Evolutionary conservation across 768 basidiomycete genomes (phyloP).

Genomic region (Strobilomyces echinocephalus): DNA sequence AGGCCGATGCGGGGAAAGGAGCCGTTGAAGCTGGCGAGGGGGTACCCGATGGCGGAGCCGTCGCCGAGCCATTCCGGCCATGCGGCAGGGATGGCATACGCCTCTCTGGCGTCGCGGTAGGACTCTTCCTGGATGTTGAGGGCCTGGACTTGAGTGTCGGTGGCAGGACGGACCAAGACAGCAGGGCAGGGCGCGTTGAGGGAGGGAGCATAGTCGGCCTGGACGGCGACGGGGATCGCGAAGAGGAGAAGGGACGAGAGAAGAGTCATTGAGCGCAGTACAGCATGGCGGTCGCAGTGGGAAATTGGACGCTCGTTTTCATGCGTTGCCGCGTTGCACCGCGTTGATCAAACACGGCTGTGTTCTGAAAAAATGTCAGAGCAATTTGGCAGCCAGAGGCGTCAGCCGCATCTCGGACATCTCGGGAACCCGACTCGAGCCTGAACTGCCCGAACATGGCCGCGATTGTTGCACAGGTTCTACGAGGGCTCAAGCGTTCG

Average conservation of each 20-base stretch:
- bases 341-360: slow-evolving; percentile 15
- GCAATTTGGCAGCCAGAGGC: too few relatives aligned
- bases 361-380: too few relatives aligned
- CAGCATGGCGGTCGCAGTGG: slow-evolving; percentile 6
- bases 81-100: slow-evolving; percentile 39
- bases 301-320: background rate
- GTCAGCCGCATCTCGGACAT: too few relatives aligned
- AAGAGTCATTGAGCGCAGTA: slow-evolving; percentile 4
- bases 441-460: too few relatives aligned
- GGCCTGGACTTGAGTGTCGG: slow-evolving; percentile 43
- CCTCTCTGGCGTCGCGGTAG: slow-evolving; percentile 44
- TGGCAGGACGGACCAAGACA: slow-evolving; percentile 47
- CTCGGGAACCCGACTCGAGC: too few relatives aligned
- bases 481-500: too few relatives aligned
- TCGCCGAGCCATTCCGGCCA: slow-evolving; percentile 62
- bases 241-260: background rate
- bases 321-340: background rate
- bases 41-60: slow-evolving; percentile 49
- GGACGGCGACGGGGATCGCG: background rate
- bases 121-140: slow-evolving; percentile 45
- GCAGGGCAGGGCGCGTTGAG: slow-evolving; percentile 49
- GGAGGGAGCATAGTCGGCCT: slow-evolving; percentile 47
- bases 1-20: slow-evolving; percentile 53
- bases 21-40: slow-evolving; percentile 37
- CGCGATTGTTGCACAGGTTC: too few relatives aligned